Base-by-base conservation (phyloP, 2,329 filamentous ascomycete genomes). In the Orbilia ellipsospora region DNA sequence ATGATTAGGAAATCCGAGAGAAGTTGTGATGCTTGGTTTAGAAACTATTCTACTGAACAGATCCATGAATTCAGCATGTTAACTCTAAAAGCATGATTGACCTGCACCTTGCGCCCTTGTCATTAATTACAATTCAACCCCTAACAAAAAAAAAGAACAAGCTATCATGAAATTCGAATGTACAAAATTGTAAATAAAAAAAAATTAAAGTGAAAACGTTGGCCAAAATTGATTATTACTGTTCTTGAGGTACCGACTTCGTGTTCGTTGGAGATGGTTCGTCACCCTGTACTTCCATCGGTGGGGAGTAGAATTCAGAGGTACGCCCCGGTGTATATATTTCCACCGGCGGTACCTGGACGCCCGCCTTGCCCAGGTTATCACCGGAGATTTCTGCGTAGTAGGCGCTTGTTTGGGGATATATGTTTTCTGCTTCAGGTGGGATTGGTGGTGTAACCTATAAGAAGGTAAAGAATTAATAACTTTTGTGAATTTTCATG, bases 321-420 rank as follows among this genome's bases (percentile, higher is more conserved):
- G 54, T 44, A 2, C 31, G 28, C 4, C 5, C 42, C 6, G 72
- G 72, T 5, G 64, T 52, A 18, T 75, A 75, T 31, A 69, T 18
- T 57, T 75, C 72, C 2, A 60, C 52, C 1, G 72, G 64, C 3
- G 64, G 28, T 6, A 64, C 16, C 48, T 55, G 57, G 16, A 44
- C 36, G 0, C 59, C 59, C 6, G 55, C 45, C 0, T n/a, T 52
- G 15, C 64, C 64, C 6, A 69, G 18, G 40, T 64, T 64, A 50
- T 75, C 59, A 1, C 63, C 70, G 13, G 70, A 75, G 12, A 75
- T 6, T 54, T 69, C 72, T 28, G 59, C 51, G 28, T 75, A 75
- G 42, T 57, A 69, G 1, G 69, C 52, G 2, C 64, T 59, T 40
- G 68, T 23, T 45, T 64, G 64, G 7, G 54, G 64, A 40, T 69